Percentiles rank a stretch among this genome's conserved stretches.
phyloP scores from a whole-genome alignment of 2,329 filamentous ascomycete genomes.

The Botrytis squamosa region DNA sequence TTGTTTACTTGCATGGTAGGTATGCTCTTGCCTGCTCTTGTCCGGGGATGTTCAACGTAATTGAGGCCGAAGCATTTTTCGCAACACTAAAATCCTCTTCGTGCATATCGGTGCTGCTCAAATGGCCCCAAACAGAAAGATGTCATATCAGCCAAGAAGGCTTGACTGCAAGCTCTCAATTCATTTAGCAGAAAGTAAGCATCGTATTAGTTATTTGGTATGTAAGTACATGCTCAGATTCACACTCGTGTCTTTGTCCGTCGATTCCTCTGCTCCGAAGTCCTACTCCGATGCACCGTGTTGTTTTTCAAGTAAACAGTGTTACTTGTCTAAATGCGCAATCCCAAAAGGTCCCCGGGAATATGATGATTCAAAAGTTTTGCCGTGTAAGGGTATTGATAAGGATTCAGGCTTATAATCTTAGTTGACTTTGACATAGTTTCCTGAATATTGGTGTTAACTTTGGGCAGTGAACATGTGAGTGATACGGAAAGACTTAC shows the following conservation, averaged over 20 bases:
- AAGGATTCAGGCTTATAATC: not conserved
- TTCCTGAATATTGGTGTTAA: constrained; percentile 42
- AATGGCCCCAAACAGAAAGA: not conserved
- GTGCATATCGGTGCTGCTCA: not conserved
- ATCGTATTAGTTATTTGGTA: constrained; percentile 19
- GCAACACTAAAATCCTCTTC: not conserved
- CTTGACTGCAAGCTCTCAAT: not conserved
- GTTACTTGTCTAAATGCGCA: not conserved
- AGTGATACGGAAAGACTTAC: constrained; percentile 50
- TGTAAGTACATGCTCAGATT: constrained; percentile 16
- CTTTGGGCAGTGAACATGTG: not conserved
- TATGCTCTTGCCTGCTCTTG: not conserved
- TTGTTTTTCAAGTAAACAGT: not conserved
- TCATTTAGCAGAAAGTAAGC: constrained; percentile 8
- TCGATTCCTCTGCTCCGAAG: not conserved
- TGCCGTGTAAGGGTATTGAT: constrained; percentile 12
- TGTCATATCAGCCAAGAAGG: not conserved
- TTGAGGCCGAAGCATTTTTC: not conserved
- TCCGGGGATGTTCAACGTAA: not conserved
- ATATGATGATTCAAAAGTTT: constrained; percentile 15
- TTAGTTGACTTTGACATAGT: constrained; percentile 49
- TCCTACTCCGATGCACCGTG: constrained; percentile 4
- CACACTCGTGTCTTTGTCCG: not conserved
- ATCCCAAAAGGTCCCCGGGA: not conserved
- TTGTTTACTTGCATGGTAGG: not conserved